These are phyloP conservation scores for Candida corydali DNA, from an alignment of 805 yeast species.

Conservation along the genomic window DNA sequence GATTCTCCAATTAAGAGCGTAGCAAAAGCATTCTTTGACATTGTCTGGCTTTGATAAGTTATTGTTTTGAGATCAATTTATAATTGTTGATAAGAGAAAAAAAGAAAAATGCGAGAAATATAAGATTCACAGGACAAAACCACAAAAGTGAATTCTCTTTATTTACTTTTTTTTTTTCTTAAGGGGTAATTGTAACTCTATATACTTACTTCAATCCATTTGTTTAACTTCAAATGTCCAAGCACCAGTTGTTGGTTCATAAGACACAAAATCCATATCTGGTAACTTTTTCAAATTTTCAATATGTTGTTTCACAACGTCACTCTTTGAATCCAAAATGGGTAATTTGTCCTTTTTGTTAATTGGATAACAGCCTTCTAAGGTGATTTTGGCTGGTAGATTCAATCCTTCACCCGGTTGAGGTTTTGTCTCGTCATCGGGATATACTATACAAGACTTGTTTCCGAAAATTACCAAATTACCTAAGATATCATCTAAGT, in stretches of 20 bases:
- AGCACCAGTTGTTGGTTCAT: slow-evolving; percentile 71
- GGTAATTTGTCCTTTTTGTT: slow-evolving; percentile 67
- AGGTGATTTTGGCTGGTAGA: slow-evolving; percentile 64
- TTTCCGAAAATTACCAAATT: slow-evolving; percentile 57
- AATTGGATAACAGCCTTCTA: slow-evolving; percentile 80
- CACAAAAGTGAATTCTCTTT: too few species aligned
- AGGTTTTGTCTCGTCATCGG: slow-evolving; percentile 62
- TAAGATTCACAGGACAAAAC: background rate
- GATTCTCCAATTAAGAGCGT: slow-evolving; percentile 25
- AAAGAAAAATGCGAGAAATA: background rate
- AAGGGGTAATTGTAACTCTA: background rate
- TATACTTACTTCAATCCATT: slow-evolving; percentile 9
- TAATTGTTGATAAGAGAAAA: background rate
- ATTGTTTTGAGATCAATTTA: background rate
- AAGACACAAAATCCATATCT: slow-evolving; percentile 63
- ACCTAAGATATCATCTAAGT: slow-evolving; percentile 61
- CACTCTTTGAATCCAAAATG: slow-evolving; percentile 74
- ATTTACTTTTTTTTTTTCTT: background rate
- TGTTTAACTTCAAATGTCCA: slow-evolving; percentile 60
- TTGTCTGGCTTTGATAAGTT: background rate
- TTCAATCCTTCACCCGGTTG: slow-evolving; percentile 78
- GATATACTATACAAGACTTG: slow-evolving; percentile 66
- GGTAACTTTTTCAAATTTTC: slow-evolving; percentile 58
- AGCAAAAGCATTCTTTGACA: slow-evolving; percentile 17
- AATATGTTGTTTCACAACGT: slow-evolving; percentile 64